Evolutionary conservation across 495 filamentous ascomycete genomes (phyloP).

Genomic region (Sordaria brevicollis): DNA sequence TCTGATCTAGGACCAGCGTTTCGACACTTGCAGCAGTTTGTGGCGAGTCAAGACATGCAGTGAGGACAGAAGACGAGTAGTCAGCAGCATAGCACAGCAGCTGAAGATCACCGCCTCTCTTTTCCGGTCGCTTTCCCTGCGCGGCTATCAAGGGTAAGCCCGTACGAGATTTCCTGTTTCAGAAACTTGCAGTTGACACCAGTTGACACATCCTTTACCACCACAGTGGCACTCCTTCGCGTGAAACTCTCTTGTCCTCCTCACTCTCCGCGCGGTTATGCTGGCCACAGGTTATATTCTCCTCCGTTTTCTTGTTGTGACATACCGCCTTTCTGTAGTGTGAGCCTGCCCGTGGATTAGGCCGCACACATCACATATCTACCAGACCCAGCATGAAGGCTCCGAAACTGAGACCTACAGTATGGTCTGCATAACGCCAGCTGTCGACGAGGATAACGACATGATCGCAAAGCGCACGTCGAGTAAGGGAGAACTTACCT

Average conservation of each 20-base stretch:
- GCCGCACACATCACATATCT: not conserved
- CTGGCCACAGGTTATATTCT: not conserved
- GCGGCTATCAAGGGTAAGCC: not conserved
- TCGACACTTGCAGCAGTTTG: not conserved
- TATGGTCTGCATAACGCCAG: not conserved
- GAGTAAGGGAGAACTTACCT: not conserved
- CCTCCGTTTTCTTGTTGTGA: not conserved
- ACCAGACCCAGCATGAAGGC: not conserved
- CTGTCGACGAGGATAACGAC: not conserved
- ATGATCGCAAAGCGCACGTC: not conserved
- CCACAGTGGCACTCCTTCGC: not conserved
- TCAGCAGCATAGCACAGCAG: not conserved
- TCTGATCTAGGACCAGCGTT: not conserved
- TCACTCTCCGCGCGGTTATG: not conserved
- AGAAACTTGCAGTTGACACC: not conserved
- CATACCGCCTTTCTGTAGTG: not conserved
- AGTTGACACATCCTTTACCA: not conserved
- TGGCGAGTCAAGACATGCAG: not conserved
- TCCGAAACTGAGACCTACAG: not conserved
- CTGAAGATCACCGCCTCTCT: not conserved
- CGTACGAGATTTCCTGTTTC: not conserved
- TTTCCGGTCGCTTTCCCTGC: not conserved
- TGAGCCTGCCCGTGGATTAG: not conserved
- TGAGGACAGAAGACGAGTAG: not conserved
- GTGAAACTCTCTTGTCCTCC: not conserved